Conservation (phyloP, 345 rosid genomes). For the Citrus maxima region DNA sequence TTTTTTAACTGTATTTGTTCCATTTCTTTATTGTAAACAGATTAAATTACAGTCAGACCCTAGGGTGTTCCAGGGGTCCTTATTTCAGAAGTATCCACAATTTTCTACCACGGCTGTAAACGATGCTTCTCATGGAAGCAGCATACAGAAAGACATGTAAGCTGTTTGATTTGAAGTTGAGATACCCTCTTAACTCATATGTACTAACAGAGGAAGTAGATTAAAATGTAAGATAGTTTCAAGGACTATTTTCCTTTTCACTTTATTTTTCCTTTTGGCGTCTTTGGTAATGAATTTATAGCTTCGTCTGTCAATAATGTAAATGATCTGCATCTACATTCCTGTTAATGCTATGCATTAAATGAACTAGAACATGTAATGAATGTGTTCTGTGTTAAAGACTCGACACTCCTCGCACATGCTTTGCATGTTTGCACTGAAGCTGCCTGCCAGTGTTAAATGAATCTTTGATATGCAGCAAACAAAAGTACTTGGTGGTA, state of each 20-base stretch:
- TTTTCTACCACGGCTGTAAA: slow-evolving; percentile 39
- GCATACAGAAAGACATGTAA: slow-evolving; percentile 52
- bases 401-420: neutral
- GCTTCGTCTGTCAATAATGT: neutral
- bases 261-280: neutral
- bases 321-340: neutral
- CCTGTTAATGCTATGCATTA: neutral
- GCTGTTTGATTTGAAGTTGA: slow-evolving; percentile 17
- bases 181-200: neutral
- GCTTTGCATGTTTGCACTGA: neutral
- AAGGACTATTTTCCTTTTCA: neutral
- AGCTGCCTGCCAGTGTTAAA: neutral
- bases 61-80: slow-evolving; percentile 32
- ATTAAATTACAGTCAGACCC: slow-evolving; percentile 25
- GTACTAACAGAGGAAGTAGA: neutral
- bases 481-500: neutral
- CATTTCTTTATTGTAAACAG: slow-evolving; percentile 29
- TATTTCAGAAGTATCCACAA: slow-evolving; percentile 27
- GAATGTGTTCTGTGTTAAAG: neutral
- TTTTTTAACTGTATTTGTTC: neutral
- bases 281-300: neutral
- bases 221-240: neutral
- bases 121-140: slow-evolving; percentile 21
- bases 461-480: neutral
- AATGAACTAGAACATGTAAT: neutral